These are phyloP conservation scores for Plectranthus barbatus DNA, from an alignment of 257 asterid genomes.

Conservation along the genomic window DNA sequence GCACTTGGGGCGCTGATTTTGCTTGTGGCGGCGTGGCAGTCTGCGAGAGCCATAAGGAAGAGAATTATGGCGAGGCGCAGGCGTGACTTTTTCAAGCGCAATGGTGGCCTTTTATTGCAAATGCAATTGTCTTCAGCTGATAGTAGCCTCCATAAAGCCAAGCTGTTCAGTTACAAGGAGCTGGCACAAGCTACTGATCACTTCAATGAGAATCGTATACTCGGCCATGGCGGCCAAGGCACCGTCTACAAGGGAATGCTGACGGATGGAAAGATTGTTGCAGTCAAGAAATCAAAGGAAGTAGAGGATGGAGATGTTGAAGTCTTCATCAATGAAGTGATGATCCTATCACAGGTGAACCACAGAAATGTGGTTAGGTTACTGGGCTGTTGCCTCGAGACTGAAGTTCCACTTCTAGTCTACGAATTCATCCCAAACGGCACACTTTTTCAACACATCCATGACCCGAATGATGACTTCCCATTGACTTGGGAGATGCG, in stretches of 20 bases:
- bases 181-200: constrained; percentile 24
- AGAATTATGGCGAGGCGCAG: background rate
- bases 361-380: constrained; percentile 23
- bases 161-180: constrained; percentile 21
- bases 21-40: background rate
- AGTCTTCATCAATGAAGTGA: constrained; percentile 31
- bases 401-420: constrained; percentile 18
- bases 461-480: constrained; percentile 15
- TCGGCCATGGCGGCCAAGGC: constrained; percentile 43
- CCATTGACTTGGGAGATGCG: constrained; percentile 27
- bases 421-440: constrained; percentile 19
- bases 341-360: constrained; percentile 27
- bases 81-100: constrained; percentile 17
- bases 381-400: constrained; percentile 24
- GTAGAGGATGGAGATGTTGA: constrained; percentile 20
- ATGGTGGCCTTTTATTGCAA: constrained; percentile 31
- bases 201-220: constrained; percentile 20
- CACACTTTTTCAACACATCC: constrained; percentile 22
- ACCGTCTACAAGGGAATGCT: constrained; percentile 41
- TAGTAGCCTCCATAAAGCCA: constrained; percentile 19
- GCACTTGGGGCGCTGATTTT: constrained; percentile 10
- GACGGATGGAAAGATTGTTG: constrained; percentile 27
- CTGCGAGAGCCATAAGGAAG: background rate
- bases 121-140: constrained; percentile 18
- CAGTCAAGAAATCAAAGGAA: constrained; percentile 27